Evolutionary conservation across 495 filamentous ascomycete genomes (phyloP).

Genomic region (Cudoniella acicularis): DNA sequence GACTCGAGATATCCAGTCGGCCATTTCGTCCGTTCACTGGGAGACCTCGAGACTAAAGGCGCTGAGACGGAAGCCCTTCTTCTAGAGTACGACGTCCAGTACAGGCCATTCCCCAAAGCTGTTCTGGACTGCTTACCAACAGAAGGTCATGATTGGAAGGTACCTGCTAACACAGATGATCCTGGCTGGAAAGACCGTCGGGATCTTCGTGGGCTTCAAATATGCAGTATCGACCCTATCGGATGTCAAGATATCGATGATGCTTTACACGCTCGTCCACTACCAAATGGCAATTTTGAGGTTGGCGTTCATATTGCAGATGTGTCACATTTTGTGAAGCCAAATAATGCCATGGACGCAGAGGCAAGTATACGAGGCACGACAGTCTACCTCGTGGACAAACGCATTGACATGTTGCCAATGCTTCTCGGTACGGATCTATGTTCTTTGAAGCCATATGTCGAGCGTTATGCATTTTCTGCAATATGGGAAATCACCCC

Average conservation of each 20-base stretch:
- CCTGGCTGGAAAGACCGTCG: slow-evolving; percentile 79
- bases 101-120: slow-evolving; percentile 92
- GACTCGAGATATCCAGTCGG: slow-evolving; percentile 88
- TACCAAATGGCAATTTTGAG: slow-evolving; percentile 93
- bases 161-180: slow-evolving; percentile 70
- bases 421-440: slow-evolving; percentile 92
- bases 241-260: slow-evolving; percentile 98
- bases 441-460: slow-evolving; percentile 95
- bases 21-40: slow-evolving; percentile 89
- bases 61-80: slow-evolving; percentile 95
- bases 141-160: slow-evolving; percentile 93
- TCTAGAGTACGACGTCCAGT: slow-evolving; percentile 95
- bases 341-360: slow-evolving; percentile 93
- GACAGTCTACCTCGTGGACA: slow-evolving; percentile 96
- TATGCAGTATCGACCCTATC: slow-evolving; percentile 96
- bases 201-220: slow-evolving; percentile 79
- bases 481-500: slow-evolving; percentile 88
- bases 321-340: slow-evolving; percentile 96
- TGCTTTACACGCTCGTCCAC: slow-evolving; percentile 77
- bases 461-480: slow-evolving; percentile 96
- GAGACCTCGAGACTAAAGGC: slow-evolving; percentile 89
- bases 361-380: slow-evolving; percentile 93
- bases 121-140: slow-evolving; percentile 88
- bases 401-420: slow-evolving; percentile 98
- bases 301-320: slow-evolving; percentile 99